Evolutionary conservation across 2,329 filamentous ascomycete species (phyloP), one percentile per base, ranked within the genome.

Genomic region (Colletotrichum gigasporum): DNA sequence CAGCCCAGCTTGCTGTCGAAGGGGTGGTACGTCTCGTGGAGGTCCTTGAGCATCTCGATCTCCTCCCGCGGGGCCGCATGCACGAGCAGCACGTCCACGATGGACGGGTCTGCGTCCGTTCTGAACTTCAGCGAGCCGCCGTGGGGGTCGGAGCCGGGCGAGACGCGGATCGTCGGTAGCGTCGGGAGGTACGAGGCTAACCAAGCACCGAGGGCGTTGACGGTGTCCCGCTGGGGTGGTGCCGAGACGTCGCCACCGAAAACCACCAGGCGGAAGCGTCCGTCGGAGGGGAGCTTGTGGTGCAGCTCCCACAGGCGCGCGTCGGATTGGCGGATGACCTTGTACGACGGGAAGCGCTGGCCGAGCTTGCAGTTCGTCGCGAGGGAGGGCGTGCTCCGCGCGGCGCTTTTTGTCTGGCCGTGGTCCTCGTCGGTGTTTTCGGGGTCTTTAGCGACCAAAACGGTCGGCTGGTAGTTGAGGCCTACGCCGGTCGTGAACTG

Each of bases 281-380:
- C 87, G 69, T 88, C 83, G 18, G 80, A 82, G 26, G 77, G 80
- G n/a, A 90, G 77, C n/a, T 78, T 76, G 63, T 86, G 79, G 51
- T 90, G 87, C 42, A 91, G 79, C 28, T 89, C 83, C 82, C 84
- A 88, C 0, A 87, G 84, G 2, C 85, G 78, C 0, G 79, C 82
- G 64, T 84, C 80, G 6, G 81, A 74, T 67, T 91, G 88, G 64
- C 85, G 86, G 8, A 90, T 74, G 1, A 90, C 86, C 67, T 87
- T 84, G 74, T 82, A 82, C 56, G 81, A 85, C 3, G 83, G 82
- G 70, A 90, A 85, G 1, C 88, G 83, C 81, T 83, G 88, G n/a
- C 87, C 87, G 83, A 77, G 16, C 70, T 78, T 63, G 80, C 78
- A 54, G 30, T 79, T 80, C 0, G 75, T 77, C 0, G 85, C 83